Evolutionary conservation across 2,329 filamentous ascomycete species (phyloP).

Genomic region (Pseudogymnoascus destructans): DNA sequence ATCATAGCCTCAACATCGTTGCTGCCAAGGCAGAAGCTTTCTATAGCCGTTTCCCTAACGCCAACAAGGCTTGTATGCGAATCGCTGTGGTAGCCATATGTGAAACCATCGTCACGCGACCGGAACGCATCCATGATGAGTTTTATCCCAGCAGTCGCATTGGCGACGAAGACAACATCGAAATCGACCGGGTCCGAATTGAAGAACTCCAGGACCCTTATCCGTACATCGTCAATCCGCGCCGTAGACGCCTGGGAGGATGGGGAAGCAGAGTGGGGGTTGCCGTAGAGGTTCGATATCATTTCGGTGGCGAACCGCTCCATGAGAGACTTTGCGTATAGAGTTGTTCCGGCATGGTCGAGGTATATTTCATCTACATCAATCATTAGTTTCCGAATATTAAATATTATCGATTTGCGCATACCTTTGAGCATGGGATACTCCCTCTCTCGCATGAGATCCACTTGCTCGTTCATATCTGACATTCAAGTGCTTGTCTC

Average conservation of each 20-base stretch:
- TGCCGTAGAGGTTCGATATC: constrained; percentile 68
- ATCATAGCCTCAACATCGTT: constrained; percentile 54
- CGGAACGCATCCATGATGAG: constrained; percentile 68
- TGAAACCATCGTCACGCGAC: constrained; percentile 55
- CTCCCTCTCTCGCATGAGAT: constrained; percentile 40
- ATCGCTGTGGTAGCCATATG: constrained; percentile 69
- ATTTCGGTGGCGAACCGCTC: constrained; percentile 67
- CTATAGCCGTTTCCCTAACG: constrained; percentile 53
- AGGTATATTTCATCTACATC: constrained; percentile 60
- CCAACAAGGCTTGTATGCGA: constrained; percentile 80
- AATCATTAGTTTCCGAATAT: not conserved
- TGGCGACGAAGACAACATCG: constrained; percentile 82
- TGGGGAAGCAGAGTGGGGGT: constrained; percentile 76
- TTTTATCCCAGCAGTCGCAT: constrained; percentile 85
- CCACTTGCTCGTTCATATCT: not conserved
- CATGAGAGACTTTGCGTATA: constrained; percentile 68
- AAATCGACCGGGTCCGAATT: constrained; percentile 69
- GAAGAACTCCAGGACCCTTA: constrained; percentile 62
- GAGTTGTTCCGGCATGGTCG: constrained; percentile 89
- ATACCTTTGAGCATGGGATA: constrained; percentile 59
- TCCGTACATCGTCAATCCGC: constrained; percentile 62
- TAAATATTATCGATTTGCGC: constrained; percentile 9
- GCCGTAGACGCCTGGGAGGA: constrained; percentile 67
- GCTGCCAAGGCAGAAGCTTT: constrained; percentile 55
- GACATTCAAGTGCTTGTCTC: not conserved